phyloP scores from a whole-genome alignment of 371 early-diverging fungal species.

The Actinomortierella ambigua region DNA sequence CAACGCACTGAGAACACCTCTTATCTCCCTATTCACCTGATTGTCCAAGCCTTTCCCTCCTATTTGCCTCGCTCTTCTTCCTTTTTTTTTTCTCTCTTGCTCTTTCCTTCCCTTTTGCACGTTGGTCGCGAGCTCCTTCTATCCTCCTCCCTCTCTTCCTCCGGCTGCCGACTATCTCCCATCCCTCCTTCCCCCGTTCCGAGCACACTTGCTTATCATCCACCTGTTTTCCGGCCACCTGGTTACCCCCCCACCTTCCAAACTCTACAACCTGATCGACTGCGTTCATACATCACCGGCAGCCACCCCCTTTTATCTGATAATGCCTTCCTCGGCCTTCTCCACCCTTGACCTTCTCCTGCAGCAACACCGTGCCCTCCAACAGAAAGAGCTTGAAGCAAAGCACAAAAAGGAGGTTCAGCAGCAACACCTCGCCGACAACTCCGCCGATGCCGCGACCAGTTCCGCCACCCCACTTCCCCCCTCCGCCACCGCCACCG shows the following conservation, averaged over 20 bases:
- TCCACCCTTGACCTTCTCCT: conserved; percentile 33
- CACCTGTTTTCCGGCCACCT: not conserved
- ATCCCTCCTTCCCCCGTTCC: not conserved
- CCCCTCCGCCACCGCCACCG: not conserved
- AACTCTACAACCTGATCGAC: not conserved
- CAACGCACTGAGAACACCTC: not conserved
- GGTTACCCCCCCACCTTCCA: conserved; percentile 2
- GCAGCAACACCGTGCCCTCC: conserved; percentile 42
- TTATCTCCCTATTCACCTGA: not conserved
- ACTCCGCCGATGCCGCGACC: not conserved
- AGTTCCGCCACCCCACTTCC: conserved; percentile 5
- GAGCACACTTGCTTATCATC: not conserved
- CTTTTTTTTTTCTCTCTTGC: not conserved
- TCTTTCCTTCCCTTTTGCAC: not conserved
- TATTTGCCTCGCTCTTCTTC: not conserved
- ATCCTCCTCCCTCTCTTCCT: not conserved
- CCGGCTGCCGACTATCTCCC: conserved; percentile 1
- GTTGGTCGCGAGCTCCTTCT: not conserved
- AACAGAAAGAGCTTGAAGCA: conserved; percentile 28
- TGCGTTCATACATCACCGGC: conserved; percentile 3
- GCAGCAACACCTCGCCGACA: conserved; percentile 8
- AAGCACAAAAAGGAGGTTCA: conserved; percentile 19
- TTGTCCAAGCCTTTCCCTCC: not conserved
- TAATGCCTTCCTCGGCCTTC: conserved; percentile 7
- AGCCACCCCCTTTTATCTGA: conserved; percentile 4